Evolutionary conservation across 1,139 yeast genomes (phyloP).

Genomic region (Pneumocystis jirovecii): DNA sequence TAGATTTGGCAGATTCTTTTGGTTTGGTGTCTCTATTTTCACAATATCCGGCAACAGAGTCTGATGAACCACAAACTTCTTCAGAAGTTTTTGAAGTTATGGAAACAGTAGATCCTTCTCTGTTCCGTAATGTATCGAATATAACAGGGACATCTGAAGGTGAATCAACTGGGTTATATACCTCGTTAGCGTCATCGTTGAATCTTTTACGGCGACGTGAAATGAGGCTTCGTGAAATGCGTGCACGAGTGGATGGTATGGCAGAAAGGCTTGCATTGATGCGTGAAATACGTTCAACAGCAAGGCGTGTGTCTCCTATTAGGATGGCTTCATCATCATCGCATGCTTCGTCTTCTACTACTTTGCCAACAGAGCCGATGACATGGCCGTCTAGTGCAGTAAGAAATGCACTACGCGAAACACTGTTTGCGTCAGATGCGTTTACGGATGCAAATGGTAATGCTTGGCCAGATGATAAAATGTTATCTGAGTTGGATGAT

Average conservation of each 20-base stretch:
- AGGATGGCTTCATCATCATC: background rate
- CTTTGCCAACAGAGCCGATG: background rate
- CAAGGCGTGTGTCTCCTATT: background rate
- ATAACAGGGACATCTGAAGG: background rate
- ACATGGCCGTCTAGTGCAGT: background rate
- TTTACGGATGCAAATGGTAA: background rate
- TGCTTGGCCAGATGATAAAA: background rate
- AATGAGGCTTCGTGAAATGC: background rate
- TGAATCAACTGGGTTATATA: background rate
- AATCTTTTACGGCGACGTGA: background rate
- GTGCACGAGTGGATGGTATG: background rate
- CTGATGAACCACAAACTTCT: background rate
- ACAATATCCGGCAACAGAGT: background rate
- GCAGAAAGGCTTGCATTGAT: background rate
- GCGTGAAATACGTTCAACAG: background rate
- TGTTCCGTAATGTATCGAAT: background rate
- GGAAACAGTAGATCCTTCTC: background rate
- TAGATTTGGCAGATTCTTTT: background rate
- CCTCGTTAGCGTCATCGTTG: background rate
- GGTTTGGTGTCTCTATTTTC: background rate
- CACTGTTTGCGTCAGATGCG: background rate
- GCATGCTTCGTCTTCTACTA: background rate
- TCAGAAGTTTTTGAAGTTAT: background rate
- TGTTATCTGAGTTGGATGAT: background rate
- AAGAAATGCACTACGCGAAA: background rate